A percentile compares a stretch with the other conserved stretches of the same genome.
phyloP scores from a whole-genome alignment of 2,329 filamentous ascomycete species.

The Ophiostoma himal-ulmi region DNA sequence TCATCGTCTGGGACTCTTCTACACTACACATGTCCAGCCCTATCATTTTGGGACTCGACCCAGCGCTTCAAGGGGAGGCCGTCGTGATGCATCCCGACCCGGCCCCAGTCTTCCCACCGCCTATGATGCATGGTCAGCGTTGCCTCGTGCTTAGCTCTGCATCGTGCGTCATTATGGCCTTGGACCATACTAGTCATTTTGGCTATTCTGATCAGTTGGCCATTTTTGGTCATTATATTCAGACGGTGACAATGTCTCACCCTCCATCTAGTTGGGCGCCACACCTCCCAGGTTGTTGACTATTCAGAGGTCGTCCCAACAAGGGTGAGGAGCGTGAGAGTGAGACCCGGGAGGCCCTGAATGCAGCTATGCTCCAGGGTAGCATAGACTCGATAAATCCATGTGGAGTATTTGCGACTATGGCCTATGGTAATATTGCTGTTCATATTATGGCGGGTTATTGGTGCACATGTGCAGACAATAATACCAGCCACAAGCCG shows the following conservation, averaged over 20 bases:
- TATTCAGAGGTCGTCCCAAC: background rate
- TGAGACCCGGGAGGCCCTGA: constrained; percentile 3
- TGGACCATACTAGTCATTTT: background rate
- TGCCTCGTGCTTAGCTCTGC: background rate
- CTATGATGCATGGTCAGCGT: background rate
- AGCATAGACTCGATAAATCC: background rate
- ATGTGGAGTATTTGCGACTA: background rate
- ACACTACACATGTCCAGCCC: background rate
- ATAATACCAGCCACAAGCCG: constrained; percentile 17
- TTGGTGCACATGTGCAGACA: constrained; percentile 1
- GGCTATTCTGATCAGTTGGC: background rate
- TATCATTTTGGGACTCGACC: constrained; percentile 8
- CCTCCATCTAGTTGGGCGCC: background rate
- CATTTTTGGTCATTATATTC: background rate
- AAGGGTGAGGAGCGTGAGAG: background rate
- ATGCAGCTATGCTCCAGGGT: background rate
- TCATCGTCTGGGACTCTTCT: background rate
- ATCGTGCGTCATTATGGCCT: background rate
- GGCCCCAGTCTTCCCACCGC: background rate
- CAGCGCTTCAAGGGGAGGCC: constrained; percentile 20
- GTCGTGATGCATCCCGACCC: constrained; percentile 1
- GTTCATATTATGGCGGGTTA: background rate
- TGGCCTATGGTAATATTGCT: no score
- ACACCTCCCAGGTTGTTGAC: background rate
- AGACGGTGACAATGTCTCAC: background rate